Base-by-base conservation (phyloP, 345 rosid genomes). In the Arabidopsis arenosa region DNA sequence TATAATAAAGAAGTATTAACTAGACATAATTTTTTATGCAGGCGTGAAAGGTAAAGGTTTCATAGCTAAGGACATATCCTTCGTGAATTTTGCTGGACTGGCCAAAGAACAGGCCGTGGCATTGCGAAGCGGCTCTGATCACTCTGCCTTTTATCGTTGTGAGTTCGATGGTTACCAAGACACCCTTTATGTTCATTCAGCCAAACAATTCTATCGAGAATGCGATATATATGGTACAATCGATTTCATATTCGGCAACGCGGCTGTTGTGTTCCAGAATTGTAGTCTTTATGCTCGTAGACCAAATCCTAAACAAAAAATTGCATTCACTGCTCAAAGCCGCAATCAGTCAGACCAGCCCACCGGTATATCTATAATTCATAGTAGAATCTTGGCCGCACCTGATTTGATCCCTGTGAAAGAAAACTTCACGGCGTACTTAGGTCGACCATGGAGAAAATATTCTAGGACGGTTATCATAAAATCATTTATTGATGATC, bases 41-140 rank as follows among this genome's bases (percentile, higher is more conserved):
- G 97, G 95, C 1, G 91, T 62, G 59, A 86, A 79, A 32, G 95
- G 97, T 23, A 51, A 35, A 11, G 80, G 84, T 14, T 92, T 89
- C 91, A 79, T 92, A 43, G 97, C 95, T 3, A 89, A 74, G 41
- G 89, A 88, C 43, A 84, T 92, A 41, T 83, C 91, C 2, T 79
- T 88, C 39, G 90, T 86, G 76, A 92, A 92, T 80, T 70, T 80
- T 5, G 93, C 95, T 0, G 93, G 95, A 1, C 95, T 88, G 0
- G 84, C 80, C 41, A 92, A 88, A 75, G 84, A 84, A 79, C 97
- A 92, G 67, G 93, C 90, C 1, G 97, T 92, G 56, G 97, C 97
- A 55, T 32, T 92, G 0, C 60, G 93, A n/a, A 80, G 89, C 10
- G 82, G 88, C 32, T 76, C 97, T 8, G 93, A 89, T 43, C 66